Evolutionary conservation across 495 filamentous ascomycete genomes (phyloP).

Genomic region (Neurospora terricola): DNA sequence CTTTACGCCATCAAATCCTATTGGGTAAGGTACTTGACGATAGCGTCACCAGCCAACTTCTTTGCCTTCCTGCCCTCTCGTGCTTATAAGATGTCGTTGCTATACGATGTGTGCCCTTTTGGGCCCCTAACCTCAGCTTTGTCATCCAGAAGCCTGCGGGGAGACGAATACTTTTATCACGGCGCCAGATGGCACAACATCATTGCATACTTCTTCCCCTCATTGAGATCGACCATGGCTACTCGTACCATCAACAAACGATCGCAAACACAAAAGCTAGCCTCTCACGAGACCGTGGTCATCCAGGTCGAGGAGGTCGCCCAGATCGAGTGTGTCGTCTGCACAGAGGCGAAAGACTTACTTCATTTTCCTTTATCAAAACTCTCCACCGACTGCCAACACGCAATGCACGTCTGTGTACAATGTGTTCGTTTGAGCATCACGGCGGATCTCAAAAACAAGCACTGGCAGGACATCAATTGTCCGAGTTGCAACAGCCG

Average conservation of each 20-base stretch:
- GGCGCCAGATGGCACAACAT: not conserved
- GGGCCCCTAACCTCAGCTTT: not conserved
- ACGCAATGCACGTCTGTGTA: not conserved
- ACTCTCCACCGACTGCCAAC: not conserved
- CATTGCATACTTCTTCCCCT: not conserved
- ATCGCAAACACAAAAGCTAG: not conserved
- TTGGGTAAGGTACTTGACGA: not conserved
- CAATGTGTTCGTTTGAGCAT: constrained; percentile 2
- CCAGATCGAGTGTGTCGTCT: constrained; percentile 4
- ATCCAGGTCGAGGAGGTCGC: not conserved
- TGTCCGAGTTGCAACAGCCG: constrained; percentile 2
- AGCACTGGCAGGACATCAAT: not conserved
- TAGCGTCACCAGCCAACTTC: not conserved
- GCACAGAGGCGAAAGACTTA: not conserved
- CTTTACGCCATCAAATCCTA: not conserved
- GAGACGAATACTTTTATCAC: not conserved
- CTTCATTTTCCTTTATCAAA: not conserved
- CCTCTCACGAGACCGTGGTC: not conserved
- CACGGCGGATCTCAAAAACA: not conserved
- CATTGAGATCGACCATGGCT: not conserved
- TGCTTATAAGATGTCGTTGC: not conserved
- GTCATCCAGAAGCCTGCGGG: not conserved
- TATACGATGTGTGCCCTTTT: not conserved
- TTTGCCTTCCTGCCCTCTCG: not conserved
- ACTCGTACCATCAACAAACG: not conserved